A percentile compares a stretch with the other conserved stretches of the same genome.
phyloP scores from a whole-genome alignment of 169 alveolate species.

The Cryptosporidium meleagridis region DNA sequence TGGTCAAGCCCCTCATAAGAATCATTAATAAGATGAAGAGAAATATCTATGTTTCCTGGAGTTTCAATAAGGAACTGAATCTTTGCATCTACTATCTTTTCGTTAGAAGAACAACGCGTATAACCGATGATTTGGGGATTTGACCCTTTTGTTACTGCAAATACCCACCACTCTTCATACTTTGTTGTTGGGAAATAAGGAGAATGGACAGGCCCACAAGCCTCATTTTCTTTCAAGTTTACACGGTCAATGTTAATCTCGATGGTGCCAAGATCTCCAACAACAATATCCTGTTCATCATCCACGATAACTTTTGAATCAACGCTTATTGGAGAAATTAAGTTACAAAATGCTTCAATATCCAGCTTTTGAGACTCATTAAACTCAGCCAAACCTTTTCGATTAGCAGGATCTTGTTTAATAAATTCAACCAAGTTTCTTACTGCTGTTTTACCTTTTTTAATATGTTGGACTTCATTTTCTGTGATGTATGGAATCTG shows the following conservation, averaged over 20 bases:
- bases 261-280: slow-evolving; percentile 89
- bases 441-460: slow-evolving; percentile 85
- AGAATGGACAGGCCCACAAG: slow-evolving; percentile 90
- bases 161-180: slow-evolving; percentile 90
- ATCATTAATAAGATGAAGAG: slow-evolving; percentile 81
- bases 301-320: slow-evolving; percentile 85
- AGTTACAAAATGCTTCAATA: slow-evolving; percentile 85
- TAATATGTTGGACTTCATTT: slow-evolving; percentile 78
- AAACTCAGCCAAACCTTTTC: slow-evolving; percentile 86
- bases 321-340: slow-evolving; percentile 83
- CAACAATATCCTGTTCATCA: slow-evolving; percentile 88
- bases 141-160: slow-evolving; percentile 82
- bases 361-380: slow-evolving; percentile 82
- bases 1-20: slow-evolving; percentile 86
- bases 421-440: slow-evolving; percentile 85
- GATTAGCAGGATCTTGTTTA: slow-evolving; percentile 81
- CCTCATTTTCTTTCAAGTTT: slow-evolving; percentile 84
- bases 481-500: slow-evolving; percentile 92
- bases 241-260: slow-evolving; percentile 83
- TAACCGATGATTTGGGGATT: slow-evolving; percentile 79
- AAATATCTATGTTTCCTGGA: slow-evolving; percentile 80
- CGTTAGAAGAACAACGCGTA: slow-evolving; percentile 81
- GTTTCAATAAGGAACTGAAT: slow-evolving; percentile 83
- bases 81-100: slow-evolving; percentile 79
- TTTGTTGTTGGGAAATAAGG: slow-evolving; percentile 88